These are phyloP conservation scores for Gryganskiella cystojenkinii DNA, from an alignment of 192 early-diverging fungal species.

Conservation along the genomic window DNA sequence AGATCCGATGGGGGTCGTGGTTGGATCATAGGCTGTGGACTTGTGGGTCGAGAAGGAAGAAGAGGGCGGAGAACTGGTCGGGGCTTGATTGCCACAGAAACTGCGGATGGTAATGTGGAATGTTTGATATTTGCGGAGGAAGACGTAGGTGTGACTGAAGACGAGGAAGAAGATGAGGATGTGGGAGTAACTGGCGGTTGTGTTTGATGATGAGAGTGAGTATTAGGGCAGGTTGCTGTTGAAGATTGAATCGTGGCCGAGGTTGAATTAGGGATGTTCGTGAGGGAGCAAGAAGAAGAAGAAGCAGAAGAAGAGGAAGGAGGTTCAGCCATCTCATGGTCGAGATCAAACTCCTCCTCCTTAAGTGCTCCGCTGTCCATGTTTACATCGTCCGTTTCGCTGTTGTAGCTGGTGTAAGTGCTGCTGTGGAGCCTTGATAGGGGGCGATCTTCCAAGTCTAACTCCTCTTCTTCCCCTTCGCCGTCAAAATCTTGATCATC, in stretches of 20 bases:
- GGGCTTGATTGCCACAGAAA: constrained; percentile 28
- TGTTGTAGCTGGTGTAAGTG: constrained; percentile 42
- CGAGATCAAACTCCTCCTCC: constrained; percentile 18
- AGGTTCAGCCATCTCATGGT: constrained; percentile 41
- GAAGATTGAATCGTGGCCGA: neutral
- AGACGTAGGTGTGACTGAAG: neutral
- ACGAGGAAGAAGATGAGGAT: constrained; percentile 11
- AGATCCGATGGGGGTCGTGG: constrained; percentile 1
- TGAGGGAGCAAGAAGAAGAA: neutral
- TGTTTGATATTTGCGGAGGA: constrained; percentile 3
- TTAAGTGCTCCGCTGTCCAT: constrained; percentile 44
- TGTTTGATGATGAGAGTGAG: constrained; percentile 1
- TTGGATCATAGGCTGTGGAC: constrained; percentile 37
- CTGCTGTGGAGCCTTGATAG: constrained; percentile 28
- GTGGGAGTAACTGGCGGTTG: neutral
- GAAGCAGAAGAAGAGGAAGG: constrained; percentile 30
- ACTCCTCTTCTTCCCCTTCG: constrained; percentile 24
- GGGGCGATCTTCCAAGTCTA: constrained; percentile 28
- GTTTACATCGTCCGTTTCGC: constrained; percentile 44
- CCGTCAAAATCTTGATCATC: constrained; percentile 17
- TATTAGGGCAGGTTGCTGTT: constrained; percentile 1
- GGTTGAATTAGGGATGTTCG: too few species aligned
- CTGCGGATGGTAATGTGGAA: constrained; percentile 7
- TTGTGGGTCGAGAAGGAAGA: constrained; percentile 43
- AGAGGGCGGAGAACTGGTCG: constrained; percentile 42